Evolutionary conservation across 495 filamentous ascomycete species (phyloP).

Genomic region (Podospora sp.): DNA sequence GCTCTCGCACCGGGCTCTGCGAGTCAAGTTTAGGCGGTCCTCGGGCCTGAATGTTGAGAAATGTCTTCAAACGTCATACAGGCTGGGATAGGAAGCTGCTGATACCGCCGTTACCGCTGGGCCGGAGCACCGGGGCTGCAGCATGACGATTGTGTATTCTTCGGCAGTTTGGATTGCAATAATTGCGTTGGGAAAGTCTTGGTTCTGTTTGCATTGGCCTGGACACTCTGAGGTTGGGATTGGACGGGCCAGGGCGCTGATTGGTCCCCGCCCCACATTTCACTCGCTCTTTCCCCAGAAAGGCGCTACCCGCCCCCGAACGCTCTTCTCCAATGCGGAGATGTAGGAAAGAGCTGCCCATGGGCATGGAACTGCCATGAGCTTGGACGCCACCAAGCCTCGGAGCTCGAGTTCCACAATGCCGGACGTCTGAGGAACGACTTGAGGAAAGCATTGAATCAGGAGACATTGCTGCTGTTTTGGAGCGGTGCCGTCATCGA

Average conservation of each 20-base stretch:
- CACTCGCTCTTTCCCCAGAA: constrained; percentile 3
- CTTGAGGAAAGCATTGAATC: background rate
- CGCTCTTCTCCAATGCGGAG: constrained; percentile 32
- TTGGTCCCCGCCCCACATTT: constrained; percentile 16
- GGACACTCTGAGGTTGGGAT: background rate
- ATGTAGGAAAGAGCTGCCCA: constrained; percentile 20
- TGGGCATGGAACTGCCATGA: constrained; percentile 22
- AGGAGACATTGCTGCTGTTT: background rate
- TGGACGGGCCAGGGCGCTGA: constrained; percentile 1
- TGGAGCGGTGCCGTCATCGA: constrained; percentile 28
- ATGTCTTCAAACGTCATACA: background rate
- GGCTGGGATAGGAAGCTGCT: background rate
- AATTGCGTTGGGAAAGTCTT: background rate
- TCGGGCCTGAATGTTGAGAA: background rate
- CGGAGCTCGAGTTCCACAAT: background rate
- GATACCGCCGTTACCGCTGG: constrained; percentile 1
- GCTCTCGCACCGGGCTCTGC: constrained; percentile 16
- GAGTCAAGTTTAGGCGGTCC: constrained; percentile 17
- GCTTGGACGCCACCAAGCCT: constrained; percentile 1
- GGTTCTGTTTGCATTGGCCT: background rate
- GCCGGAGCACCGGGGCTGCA: background rate
- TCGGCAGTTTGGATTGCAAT: constrained; percentile 18
- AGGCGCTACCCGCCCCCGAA: background rate
- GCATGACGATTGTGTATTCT: constrained; percentile 1
- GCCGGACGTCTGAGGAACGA: constrained; percentile 1